Evolutionary conservation across 345 rosid species (phyloP), one percentile per base, ranked within the genome.

Genomic region (Sisymbrium altissimum): DNA sequence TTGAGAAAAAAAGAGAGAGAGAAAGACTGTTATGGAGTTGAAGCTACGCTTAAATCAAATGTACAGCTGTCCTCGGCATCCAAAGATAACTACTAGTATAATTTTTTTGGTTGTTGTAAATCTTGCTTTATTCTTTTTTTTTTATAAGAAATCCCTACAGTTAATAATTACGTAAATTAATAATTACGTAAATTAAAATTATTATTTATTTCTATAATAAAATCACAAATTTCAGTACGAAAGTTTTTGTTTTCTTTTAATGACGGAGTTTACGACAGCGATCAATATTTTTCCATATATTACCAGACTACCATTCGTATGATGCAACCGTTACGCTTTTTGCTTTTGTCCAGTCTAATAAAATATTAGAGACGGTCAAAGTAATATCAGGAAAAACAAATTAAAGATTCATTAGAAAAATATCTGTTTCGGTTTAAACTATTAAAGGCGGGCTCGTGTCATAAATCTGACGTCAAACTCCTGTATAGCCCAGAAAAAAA

Each of bases 31-130:
- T 71, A 65, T 58, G 76, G 80, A 77, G 80, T 71, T 64, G 36
- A 77, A 71, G 81, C 72, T 77, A 77, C 80, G 76, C 77, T 71
- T 65, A 60, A 72, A 77, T 64, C 45, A 71, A 49, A 71, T 77
- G 50, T 17, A 77, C 77, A 77, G 76, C 80, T 77, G 80, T 71
- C 63, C 9, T 58, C 41, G 7, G 44, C 41, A 12, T 52, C 40
- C 3, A 45, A 66, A 46, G 44, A 41, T 17, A 39, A 57, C n/a
- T n/a, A n/a, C n/a, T 43, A 41, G 17, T 44, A 32, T 32, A 27
- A 12, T 18, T 32, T 5, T 15, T 58, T 66, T 29, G 14, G 33
- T 12, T 19, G 33, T 12, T 30, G 45, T 3, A 36, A 18, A 64
- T 73, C 41, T 65, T 45, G 38, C 33, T 64, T 73, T 65, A 52